These are phyloP conservation scores for Ceratobasidium sp. DNA, from an alignment of 1,284 basidiomycete genomes.

Conservation along the genomic window DNA sequence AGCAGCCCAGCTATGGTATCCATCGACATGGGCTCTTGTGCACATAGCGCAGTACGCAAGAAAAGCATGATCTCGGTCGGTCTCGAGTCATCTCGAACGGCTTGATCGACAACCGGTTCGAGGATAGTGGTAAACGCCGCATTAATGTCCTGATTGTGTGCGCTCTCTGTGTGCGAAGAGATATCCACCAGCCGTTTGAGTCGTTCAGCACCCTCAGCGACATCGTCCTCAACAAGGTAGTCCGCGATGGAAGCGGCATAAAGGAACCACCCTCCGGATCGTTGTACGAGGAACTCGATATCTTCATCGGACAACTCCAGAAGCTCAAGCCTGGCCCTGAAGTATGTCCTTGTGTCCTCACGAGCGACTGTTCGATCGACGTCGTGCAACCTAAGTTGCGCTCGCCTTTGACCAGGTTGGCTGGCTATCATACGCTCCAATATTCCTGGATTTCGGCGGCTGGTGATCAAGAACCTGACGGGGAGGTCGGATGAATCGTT, in stretches of 20 bases:
- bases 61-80: neutral
- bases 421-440: too few relatives aligned
- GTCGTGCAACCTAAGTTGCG: too few relatives aligned
- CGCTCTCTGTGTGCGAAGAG: neutral
- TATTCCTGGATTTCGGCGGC: neutral
- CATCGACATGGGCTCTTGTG: constrained; percentile 6
- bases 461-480: neutral
- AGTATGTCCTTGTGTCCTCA: constrained; percentile 35
- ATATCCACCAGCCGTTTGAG: neutral
- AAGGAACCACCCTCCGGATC: neutral
- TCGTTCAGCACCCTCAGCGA: neutral
- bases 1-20: neutral
- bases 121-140: neutral
- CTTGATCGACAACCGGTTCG: neutral
- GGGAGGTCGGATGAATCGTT: neutral
- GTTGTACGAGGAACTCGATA: too few relatives aligned
- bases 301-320: too few relatives aligned
- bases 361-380: neutral
- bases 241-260: constrained; percentile 26
- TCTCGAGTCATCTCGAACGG: neutral
- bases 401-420: too few relatives aligned
- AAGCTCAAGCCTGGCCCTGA: neutral
- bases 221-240: neutral
- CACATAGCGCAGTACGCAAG: neutral
- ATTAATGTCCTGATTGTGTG: neutral